Percentiles rank a stretch among this genome's conserved stretches.
Conservation (phyloP, 2,329 filamentous ascomycete species). For the Colletotrichum spinosum region DNA sequence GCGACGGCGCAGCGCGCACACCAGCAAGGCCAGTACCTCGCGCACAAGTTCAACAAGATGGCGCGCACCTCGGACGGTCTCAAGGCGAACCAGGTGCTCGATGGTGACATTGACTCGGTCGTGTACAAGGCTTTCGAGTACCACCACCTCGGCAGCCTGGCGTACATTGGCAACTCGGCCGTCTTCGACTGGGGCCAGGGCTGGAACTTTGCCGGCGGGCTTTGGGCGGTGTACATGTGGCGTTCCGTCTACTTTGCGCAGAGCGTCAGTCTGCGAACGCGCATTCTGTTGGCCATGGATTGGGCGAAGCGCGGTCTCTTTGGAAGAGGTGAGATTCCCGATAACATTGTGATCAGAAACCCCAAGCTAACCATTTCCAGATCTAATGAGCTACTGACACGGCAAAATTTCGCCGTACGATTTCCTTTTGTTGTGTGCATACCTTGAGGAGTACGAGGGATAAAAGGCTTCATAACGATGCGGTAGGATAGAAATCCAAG, state of each 20-base stretch:
- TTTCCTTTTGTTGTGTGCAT: conserved; percentile 23
- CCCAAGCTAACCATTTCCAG: conserved; percentile 38
- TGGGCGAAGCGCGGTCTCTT: conserved; percentile 98
- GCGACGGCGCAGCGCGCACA: conserved; percentile 97
- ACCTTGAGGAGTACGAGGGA: conserved; percentile 20
- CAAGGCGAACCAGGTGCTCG: conserved; percentile 80
- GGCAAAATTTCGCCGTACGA: conserved; percentile 4
- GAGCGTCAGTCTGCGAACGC: conserved; percentile 92
- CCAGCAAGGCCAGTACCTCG: conserved; percentile 94
- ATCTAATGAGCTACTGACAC: conserved; percentile 49
- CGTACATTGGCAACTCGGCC: conserved; percentile 96
- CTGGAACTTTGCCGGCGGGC: conserved; percentile 81
- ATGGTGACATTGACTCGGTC: conserved; percentile 91
- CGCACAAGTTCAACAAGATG: conserved; percentile 92
- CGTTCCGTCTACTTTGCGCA: conserved; percentile 96
- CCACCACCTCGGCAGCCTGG: conserved; percentile 88
- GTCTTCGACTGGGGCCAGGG: conserved; percentile 90
- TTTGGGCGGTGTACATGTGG: conserved; percentile 97
- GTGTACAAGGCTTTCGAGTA: conserved; percentile 97
- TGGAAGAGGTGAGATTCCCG: conserved; percentile 81
- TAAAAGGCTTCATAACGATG: conserved; percentile 2
- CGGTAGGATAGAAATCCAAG: conserved; percentile 3
- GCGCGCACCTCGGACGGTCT: conserved; percentile 82
- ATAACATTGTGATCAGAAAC: not conserved
- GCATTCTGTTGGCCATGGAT: conserved; percentile 93